phyloP scores from a whole-genome alignment of 257 asterid genomes.

The Leonotis leonurus region DNA sequence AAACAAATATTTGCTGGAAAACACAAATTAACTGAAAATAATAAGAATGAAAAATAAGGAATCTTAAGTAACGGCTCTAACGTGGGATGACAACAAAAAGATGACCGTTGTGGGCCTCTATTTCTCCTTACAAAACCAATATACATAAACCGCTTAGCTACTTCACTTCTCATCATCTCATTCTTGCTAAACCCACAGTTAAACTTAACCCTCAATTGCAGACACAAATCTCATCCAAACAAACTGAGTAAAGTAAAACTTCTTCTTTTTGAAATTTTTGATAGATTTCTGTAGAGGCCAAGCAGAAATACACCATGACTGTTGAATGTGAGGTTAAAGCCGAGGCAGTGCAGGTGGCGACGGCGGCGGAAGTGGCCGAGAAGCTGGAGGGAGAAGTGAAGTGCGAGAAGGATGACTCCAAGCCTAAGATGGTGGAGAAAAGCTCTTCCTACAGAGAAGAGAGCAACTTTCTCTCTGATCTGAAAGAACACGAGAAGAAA shows the following conservation, averaged over 20 bases:
- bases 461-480: slow-evolving; percentile 58
- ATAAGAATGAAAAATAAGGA: slow-evolving; percentile 13
- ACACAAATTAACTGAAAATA: slow-evolving; percentile 22
- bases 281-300: slow-evolving; percentile 6
- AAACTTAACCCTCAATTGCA: too few species aligned
- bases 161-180: background rate
- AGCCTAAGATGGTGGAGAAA: slow-evolving; percentile 39
- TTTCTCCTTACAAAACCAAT: background rate
- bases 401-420: slow-evolving; percentile 30
- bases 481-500: slow-evolving; percentile 57
- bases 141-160: slow-evolving; percentile 36
- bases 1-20: slow-evolving; percentile 36
- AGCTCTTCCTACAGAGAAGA: slow-evolving; percentile 81
- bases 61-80: slow-evolving; percentile 78
- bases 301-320: slow-evolving; percentile 39
- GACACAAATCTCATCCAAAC: too few species aligned
- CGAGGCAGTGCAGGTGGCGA: slow-evolving; percentile 34
- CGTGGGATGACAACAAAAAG: slow-evolving; percentile 43
- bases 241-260: slow-evolving; percentile 15
- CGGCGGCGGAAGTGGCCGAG: slow-evolving; percentile 20
- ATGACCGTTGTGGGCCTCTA: slow-evolving; percentile 64
- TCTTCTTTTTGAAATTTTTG: background rate
- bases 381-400: slow-evolving; percentile 23
- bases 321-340: slow-evolving; percentile 37
- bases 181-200: too few species aligned